phyloP scores from a whole-genome alignment of 352 stramenopile species.

The Pythium biforme region DNA sequence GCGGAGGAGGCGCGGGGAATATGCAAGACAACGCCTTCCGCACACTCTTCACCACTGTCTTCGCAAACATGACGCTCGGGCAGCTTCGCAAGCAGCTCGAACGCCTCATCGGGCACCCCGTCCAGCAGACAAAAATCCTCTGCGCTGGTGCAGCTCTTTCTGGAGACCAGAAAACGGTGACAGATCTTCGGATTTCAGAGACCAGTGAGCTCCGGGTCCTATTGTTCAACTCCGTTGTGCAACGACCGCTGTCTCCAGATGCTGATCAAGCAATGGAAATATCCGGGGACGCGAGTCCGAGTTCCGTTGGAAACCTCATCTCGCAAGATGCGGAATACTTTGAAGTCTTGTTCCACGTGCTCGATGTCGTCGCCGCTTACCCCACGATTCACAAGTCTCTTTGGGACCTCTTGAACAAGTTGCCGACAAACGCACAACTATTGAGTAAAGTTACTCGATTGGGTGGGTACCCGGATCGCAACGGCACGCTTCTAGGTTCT shows the following conservation, averaged over 20 bases:
- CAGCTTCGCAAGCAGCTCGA: slow-evolving; percentile 78
- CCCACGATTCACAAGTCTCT: slow-evolving; percentile 59
- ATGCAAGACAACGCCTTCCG: slow-evolving; percentile 57
- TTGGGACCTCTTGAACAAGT: slow-evolving; percentile 82
- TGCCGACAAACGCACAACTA: slow-evolving; percentile 74
- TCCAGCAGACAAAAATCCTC: slow-evolving; percentile 83
- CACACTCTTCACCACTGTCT: slow-evolving; percentile 57
- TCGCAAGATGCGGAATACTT: slow-evolving; percentile 71
- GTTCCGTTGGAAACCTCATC: slow-evolving; percentile 58
- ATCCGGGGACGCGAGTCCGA: not conserved
- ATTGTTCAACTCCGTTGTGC: slow-evolving; percentile 81
- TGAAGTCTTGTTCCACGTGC: slow-evolving; percentile 78
- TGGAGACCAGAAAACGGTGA: slow-evolving; percentile 78
- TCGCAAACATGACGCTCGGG: slow-evolving; percentile 76
- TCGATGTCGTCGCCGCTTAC: slow-evolving; percentile 62
- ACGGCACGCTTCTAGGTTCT: slow-evolving; percentile 22
- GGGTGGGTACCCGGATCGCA: slow-evolving; percentile 25
- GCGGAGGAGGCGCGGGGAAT: slow-evolving; percentile 25
- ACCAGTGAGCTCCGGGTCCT: slow-evolving; percentile 75
- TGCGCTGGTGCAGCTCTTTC: slow-evolving; percentile 61
- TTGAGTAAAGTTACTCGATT: slow-evolving; percentile 62
- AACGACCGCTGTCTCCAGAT: slow-evolving; percentile 36
- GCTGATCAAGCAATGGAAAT: slow-evolving; percentile 22
- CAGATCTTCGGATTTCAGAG: slow-evolving; percentile 77
- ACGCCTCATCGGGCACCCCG: slow-evolving; percentile 59